Evolutionary conservation across 495 filamentous ascomycete genomes (phyloP).

Genomic region (Alectoria sarmentosa): DNA sequence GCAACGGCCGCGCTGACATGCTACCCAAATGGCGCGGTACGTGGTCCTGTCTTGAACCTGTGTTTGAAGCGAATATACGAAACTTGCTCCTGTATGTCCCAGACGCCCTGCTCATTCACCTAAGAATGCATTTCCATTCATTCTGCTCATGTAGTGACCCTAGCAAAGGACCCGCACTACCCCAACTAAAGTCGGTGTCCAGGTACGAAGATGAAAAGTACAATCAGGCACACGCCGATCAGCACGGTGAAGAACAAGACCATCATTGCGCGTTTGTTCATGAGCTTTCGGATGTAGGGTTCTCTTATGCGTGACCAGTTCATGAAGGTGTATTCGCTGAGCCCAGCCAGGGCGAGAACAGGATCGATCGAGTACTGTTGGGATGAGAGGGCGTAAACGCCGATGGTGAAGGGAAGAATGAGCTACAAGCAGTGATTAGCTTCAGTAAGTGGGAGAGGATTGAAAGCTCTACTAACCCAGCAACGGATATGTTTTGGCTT

Average conservation of each 20-base stretch:
- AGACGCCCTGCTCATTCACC: slow-evolving; percentile 12
- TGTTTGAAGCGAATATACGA: background rate
- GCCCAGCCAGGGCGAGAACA: slow-evolving; percentile 76
- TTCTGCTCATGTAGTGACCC: slow-evolving; percentile 3
- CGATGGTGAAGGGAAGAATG: slow-evolving; percentile 88
- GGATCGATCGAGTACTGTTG: slow-evolving; percentile 96
- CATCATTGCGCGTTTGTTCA: slow-evolving; percentile 73
- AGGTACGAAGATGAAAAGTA: slow-evolving; percentile 88
- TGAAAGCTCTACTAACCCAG: slow-evolving; percentile 58
- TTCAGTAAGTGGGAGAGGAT: slow-evolving; percentile 2
- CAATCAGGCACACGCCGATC: slow-evolving; percentile 65
- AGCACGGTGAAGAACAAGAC: slow-evolving; percentile 64
- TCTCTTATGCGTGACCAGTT: slow-evolving; percentile 79
- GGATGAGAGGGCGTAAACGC: slow-evolving; percentile 76
- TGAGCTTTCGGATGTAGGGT: slow-evolving; percentile 76
- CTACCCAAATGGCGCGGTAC: slow-evolving; percentile 10
- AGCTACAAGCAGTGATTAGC: slow-evolving; percentile 46
- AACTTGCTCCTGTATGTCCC: slow-evolving; percentile 1
- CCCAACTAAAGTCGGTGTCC: slow-evolving; percentile 66
- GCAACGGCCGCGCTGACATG: background rate
- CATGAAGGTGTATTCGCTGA: slow-evolving; percentile 93
- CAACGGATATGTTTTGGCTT: slow-evolving; percentile 63
- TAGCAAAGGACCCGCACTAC: background rate
- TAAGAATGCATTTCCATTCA: background rate
- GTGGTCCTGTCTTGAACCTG: background rate